Base-by-base conservation (phyloP, 2,329 filamentous ascomycete species). In the Exophiala sp. region DNA sequence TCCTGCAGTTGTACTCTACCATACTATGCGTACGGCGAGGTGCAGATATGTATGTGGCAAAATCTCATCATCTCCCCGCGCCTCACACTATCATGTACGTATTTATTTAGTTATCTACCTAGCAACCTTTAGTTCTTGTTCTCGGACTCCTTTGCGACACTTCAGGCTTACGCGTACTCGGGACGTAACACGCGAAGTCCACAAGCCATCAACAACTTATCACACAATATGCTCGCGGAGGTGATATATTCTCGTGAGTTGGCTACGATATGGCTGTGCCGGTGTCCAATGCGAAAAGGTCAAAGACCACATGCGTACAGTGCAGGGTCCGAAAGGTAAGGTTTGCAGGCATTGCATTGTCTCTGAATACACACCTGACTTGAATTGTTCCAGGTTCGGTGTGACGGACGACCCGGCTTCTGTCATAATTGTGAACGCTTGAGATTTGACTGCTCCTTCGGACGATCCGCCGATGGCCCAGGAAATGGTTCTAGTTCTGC, bases 341-440 rank as follows among this genome's bases (percentile, higher is more conserved):
- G 19, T 24, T 11, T 18, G 13, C 34, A 37, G 34, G 5, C 7
- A 9, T n/a, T 37, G 6, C 7, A 8, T 37, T 18, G 34, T 37
- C 24, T n/a, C 18, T 38, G 34, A 9, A 30, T 38, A 43, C 32
- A 29, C 39, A 18, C 21, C 50, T 48, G 24, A 48, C 43, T 21
- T 35, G 18, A 22, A 18, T n/a, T 22, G 35, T 3, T n/a, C 21
- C 43, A 52, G 50, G 50, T 52, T 18, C 50, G 50, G 29, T 52
- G 50, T 35, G 50, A 52, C 27, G 50, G 50, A 16, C 44, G 50
- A 23, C 50, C 45, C 2, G 47, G 41, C 11, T 52, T 46, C 24
- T 52, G 50, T 40, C 50, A 45, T 27, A 52, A 52, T 14, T 52
- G 50, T 27, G 50, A 52, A 19, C 50, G 50, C 16, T 22, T 52